Evolutionary conservation across 2,329 filamentous ascomycete genomes (phyloP), one percentile per base, ranked within the genome.

Genomic region (Paecilomyces sp.): DNA sequence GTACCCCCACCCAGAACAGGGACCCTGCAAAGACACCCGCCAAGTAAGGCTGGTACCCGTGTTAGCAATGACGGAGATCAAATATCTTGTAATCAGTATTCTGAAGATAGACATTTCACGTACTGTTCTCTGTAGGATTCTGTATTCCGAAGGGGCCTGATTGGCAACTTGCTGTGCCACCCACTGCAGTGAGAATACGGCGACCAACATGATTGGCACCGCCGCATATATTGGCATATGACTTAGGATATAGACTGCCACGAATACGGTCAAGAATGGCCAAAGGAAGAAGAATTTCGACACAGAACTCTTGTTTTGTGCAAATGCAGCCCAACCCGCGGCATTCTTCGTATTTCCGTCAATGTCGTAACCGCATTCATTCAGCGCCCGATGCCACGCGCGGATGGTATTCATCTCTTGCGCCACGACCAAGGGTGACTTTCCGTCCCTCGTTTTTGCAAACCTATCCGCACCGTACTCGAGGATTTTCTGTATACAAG

Each of bases 391-490:
- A 65, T 89, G 88, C 91, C 92, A 97, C 57, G 91, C 87, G 25
- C 84, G 82, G 55, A 84, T 81, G 0, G 92, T 95, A 71, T 94
- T 95, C 81, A 99, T 92, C 74, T 97, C 94, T 66, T 86, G 83
- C 1, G 94, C 93, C 8, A 92, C 95, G 57, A 88, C 84, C 0
- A 88, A 85, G 0, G 94, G 94, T 7, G 92, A 94, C 81, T 99
- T 97, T 63, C 93, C 93, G 54, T 91, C 90, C 58, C 86, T 83
- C 30, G 92, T 97, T 77, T 92, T 89, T 41, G 90, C 91, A 71
- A 96, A 97, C 54, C 94, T 85, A 76, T 99, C 94, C 28, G 92
- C 88, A 54, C 94, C 95, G 73, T 97, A 97, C 78, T 99, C 94
- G 66, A 99, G 84, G 53, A 99, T 81, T 76, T 97, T 97, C 71